Evolutionary conservation across 2,329 filamentous ascomycete genomes (phyloP).

Genomic region (Aurifilum marmelostoma): DNA sequence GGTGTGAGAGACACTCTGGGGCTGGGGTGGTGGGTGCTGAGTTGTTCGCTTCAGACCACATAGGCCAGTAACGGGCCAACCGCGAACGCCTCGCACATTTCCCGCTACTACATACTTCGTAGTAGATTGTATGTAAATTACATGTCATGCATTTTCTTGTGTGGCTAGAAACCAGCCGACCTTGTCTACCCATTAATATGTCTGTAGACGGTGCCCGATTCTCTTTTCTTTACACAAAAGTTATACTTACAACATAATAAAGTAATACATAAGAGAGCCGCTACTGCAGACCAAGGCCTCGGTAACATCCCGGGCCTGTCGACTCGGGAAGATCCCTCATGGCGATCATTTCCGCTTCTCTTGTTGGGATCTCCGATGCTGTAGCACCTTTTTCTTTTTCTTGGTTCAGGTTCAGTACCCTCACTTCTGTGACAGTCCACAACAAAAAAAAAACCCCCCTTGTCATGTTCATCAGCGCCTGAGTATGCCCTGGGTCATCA

Average conservation of each 20-base stretch:
- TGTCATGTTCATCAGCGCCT: neutral
- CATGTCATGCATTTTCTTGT: neutral
- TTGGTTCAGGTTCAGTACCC: neutral
- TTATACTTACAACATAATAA: neutral
- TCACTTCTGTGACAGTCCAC: constrained; percentile 7
- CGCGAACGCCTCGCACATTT: neutral
- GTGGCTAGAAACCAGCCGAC: neutral
- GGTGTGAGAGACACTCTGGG: constrained; percentile 8
- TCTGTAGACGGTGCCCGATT: neutral
- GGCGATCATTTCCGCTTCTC: neutral
- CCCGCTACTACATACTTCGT: too few relatives aligned
- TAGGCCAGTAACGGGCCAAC: neutral
- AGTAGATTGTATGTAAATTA: neutral
- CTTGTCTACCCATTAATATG: neutral
- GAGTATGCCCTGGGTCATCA: neutral
- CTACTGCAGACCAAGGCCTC: neutral
- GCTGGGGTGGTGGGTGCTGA: neutral
- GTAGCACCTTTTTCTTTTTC: neutral
- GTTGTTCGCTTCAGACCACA: constrained; percentile 4
- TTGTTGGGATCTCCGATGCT: neutral
- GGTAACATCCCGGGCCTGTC: neutral
- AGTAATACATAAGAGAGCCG: constrained; percentile 2
- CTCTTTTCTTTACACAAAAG: neutral
- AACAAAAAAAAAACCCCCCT: neutral
- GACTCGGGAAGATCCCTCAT: neutral